Evolutionary conservation across 345 rosid species (phyloP).

Genomic region (Dovyalis caffra): DNA sequence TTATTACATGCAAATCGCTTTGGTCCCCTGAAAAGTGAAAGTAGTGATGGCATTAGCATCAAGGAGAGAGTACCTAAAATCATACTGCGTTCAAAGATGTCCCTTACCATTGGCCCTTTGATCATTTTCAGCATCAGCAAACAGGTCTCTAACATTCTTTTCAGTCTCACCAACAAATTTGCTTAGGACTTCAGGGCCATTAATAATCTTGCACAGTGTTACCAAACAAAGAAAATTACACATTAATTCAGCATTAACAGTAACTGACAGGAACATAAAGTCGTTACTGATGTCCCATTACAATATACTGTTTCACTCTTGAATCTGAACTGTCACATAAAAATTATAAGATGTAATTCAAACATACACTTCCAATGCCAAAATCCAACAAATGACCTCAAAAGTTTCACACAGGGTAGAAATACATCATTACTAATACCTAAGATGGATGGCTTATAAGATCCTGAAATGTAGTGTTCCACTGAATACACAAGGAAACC

Average conservation of each 20-base stretch:
- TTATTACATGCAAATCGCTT: conserved; percentile 94
- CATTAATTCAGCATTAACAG: not conserved
- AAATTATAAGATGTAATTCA: not conserved
- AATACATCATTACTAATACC: not conserved
- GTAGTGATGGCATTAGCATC: conserved; percentile 12
- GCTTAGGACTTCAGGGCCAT: conserved; percentile 97
- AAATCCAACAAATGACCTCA: not conserved
- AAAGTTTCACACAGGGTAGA: not conserved
- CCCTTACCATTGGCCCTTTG: conserved; percentile 73
- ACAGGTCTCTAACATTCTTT: conserved; percentile 89
- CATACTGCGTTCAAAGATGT: not conserved
- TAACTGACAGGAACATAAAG: not conserved
- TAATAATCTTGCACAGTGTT: conserved; percentile 62
- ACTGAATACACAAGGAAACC: not conserved
- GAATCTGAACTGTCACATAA: not conserved
- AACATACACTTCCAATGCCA: not conserved
- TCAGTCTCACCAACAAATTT: conserved; percentile 99
- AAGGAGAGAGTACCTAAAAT: not conserved
- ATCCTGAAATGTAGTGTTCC: not conserved
- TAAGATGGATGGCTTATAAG: conserved; percentile 1
- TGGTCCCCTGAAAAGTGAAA: conserved; percentile 71
- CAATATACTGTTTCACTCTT: not conserved
- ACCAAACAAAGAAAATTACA: conserved; percentile 21
- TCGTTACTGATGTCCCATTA: conserved; percentile 1
- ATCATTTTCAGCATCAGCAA: conserved; percentile 98